Percentiles rank a stretch among this genome's conserved stretches.
Conservation (phyloP, 805 yeast species). For the Lipomyces chichibuensis region DNA sequence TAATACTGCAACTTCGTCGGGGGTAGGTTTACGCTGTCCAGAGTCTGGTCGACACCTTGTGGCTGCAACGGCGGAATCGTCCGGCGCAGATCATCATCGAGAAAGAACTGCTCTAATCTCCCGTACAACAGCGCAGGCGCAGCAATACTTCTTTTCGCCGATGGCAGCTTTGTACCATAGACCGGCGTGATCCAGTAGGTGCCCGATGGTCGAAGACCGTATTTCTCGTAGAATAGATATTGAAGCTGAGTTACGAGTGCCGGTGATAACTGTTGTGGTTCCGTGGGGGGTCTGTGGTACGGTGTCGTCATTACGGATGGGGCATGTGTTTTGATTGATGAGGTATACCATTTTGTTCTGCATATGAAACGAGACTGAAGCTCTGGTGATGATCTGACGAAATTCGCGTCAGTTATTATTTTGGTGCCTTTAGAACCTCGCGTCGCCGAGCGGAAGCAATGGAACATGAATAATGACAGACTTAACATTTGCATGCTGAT, state of each 20-base stretch:
- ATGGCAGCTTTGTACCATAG: not conserved
- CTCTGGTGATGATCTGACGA: not conserved
- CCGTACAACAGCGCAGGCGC: constrained; percentile 6
- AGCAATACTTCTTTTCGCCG: not conserved
- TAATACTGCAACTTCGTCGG: constrained; percentile 4
- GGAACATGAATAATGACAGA: too few species aligned
- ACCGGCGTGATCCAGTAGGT: constrained; percentile 17
- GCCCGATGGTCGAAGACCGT: constrained; percentile 16
- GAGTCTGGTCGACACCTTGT: not conserved
- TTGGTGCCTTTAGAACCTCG: not conserved
- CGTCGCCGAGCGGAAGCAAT: not conserved
- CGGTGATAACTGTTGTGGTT: not conserved
- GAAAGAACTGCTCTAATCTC: constrained; percentile 13
- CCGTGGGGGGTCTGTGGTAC: not conserved
- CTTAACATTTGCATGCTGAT: too few species aligned
- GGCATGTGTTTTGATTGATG: not conserved
- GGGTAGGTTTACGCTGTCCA: not conserved
- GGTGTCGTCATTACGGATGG: not conserved
- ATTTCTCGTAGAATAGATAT: constrained; percentile 8
- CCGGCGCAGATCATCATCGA: constrained; percentile 14
- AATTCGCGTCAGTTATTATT: not conserved
- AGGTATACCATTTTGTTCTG: not conserved
- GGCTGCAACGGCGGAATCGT: constrained; percentile 12
- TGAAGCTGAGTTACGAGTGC: constrained; percentile 5
- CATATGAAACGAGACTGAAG: too few species aligned